Evolutionary conservation across 2,329 filamentous ascomycete species (phyloP).

Genomic region (Diaporthe citriasiana): DNA sequence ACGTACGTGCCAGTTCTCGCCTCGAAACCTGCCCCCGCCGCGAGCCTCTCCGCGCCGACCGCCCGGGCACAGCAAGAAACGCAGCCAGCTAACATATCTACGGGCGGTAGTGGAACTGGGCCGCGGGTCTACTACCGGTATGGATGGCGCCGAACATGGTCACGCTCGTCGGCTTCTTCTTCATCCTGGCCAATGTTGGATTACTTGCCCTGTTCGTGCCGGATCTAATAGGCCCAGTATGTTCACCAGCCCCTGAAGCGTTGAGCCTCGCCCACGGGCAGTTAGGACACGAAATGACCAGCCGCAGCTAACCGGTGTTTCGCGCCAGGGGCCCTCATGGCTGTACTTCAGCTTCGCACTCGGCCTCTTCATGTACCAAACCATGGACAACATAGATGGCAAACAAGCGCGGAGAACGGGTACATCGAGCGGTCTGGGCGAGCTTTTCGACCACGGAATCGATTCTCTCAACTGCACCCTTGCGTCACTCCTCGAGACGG

Average conservation of each 20-base stretch:
- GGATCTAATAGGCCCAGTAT: slow-evolving; percentile 89
- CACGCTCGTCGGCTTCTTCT: slow-evolving; percentile 93
- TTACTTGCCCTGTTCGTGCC: slow-evolving; percentile 85
- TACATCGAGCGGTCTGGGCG: slow-evolving; percentile 93
- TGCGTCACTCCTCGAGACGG: slow-evolving; percentile 89
- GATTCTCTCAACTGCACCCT: slow-evolving; percentile 98
- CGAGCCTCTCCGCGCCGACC: slow-evolving; percentile 33
- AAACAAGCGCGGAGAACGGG: slow-evolving; percentile 97
- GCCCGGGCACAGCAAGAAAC: slow-evolving; percentile 20
- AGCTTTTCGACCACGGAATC: slow-evolving; percentile 98
- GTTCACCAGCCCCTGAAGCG: slow-evolving; percentile 50
- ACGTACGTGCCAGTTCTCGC: slow-evolving; percentile 73
- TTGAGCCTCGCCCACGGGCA: not conserved
- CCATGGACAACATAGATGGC: slow-evolving; percentile 98
- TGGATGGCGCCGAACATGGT: slow-evolving; percentile 99
- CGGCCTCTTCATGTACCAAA: slow-evolving; percentile 98
- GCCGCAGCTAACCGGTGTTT: slow-evolving; percentile 38
- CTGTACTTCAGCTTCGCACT: slow-evolving; percentile 96
- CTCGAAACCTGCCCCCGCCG: slow-evolving; percentile 36
- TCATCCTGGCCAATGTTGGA: slow-evolving; percentile 87
- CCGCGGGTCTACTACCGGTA: slow-evolving; percentile 90
- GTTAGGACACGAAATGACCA: not conserved
- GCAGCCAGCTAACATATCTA: slow-evolving; percentile 40
- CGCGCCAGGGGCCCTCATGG: slow-evolving; percentile 84
- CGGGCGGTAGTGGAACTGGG: slow-evolving; percentile 88